Base-by-base conservation (phyloP, 139 green algal genomes). In the Chlamydomonas sphaeroides region DNA sequence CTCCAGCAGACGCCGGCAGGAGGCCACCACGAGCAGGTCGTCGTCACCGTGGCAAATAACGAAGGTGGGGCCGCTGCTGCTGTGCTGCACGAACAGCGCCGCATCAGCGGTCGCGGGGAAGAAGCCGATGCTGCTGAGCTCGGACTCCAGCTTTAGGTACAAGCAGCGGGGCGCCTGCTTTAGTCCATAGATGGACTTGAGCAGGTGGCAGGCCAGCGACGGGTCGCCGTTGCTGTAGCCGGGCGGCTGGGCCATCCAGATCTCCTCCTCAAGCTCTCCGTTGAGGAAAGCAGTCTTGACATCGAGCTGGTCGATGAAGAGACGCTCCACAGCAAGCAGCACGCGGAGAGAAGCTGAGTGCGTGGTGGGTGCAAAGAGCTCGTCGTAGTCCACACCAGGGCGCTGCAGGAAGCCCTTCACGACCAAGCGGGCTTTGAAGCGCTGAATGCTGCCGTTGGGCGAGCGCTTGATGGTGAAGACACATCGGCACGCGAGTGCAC, bases 201-300 rank as follows among this genome's bases (percentile, higher is more conserved):
- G 36, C 49, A 88, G 84, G 18, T 48, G 51, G 71, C 72, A 87
- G 15, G 32, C 51, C 67, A 74, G 14, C 10, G 8, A 36, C 21
- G 20, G 35, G 28, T 56, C 59, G 3, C n/a, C 77, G 83, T 88
- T 8, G 3, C 32, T 26, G 3, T 30, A 35, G 2, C 25, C 56
- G 1, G 28, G 28, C 23, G 28, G 56, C 53, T 86, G 23, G 51
- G 81, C 70, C 56, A 25, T 80, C 86, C 10, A 23, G 35, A 89
- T 68, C 28, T 63, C 39, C 57, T 91, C 83, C n/a, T 78, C 75
- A 28, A 90, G 61, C 39, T 88, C 67, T 11, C 89, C 85, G n/a
- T 94, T 87, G 5, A 93, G 74, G 79, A 92, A 93, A 3, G 91
- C 91, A 2, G 91, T 92, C 51, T 90, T 89, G 21, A 92, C 84